phyloP scores from a whole-genome alignment of 208 protist genomes.

The Spironucleus salmonicida region DNA sequence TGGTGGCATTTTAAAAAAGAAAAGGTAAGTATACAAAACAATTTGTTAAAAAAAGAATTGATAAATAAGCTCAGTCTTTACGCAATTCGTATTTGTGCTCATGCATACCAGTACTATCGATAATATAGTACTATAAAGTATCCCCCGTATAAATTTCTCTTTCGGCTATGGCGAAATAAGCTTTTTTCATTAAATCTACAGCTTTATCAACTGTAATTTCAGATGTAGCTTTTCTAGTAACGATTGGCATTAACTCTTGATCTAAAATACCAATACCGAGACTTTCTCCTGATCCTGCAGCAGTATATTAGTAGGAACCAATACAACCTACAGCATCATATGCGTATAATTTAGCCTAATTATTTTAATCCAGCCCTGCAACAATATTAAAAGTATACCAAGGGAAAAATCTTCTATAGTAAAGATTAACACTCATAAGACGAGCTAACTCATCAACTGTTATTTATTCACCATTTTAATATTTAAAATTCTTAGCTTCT shows the following conservation, averaged over 20 bases:
- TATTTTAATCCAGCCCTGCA: conserved; percentile 1
- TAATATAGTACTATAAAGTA: too few species aligned
- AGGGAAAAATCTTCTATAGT: conserved; percentile 20
- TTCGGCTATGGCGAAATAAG: neutral
- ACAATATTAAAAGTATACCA: conserved; percentile 24
- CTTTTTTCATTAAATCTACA: neutral
- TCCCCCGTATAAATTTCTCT: conserved; percentile 24
- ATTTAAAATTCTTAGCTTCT: neutral
- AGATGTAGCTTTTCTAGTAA: neutral
- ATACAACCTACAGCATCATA: conserved; percentile 12
- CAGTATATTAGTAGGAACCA: neutral
- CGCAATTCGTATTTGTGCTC: too few species aligned
- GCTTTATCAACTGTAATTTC: neutral
- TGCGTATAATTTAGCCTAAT: neutral
- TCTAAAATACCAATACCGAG: neutral
- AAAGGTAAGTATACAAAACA: too few species aligned
- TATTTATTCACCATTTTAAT: neutral
- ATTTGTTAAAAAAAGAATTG: too few species aligned
- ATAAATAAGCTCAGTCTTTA: too few species aligned
- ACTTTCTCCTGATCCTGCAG: neutral
- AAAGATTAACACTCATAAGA: neutral
- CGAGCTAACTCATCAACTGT: neutral
- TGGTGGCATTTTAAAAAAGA: too few species aligned
- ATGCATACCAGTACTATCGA: too few species aligned
- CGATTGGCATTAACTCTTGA: neutral